These are phyloP conservation scores for Exophiala xenobiotica DNA, from an alignment of 2,329 filamentous ascomycete genomes.

Conservation along the genomic window DNA sequence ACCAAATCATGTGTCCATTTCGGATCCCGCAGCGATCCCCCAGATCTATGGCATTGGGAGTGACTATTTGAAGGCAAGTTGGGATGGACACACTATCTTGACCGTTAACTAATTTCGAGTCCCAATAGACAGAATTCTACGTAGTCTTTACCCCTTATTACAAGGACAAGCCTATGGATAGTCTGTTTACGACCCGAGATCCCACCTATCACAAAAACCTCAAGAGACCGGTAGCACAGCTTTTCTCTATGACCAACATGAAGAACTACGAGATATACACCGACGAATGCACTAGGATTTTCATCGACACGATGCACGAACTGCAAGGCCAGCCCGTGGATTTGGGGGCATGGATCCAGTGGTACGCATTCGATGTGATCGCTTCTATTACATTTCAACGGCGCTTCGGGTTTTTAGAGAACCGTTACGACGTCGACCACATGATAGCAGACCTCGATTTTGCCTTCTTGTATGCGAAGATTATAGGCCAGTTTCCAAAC, in stretches of 20 bases:
- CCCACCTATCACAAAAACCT: conserved; percentile 11
- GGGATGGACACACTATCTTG: too few relatives aligned
- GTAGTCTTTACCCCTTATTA: background rate
- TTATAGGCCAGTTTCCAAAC: conserved; percentile 17
- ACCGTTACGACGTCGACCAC: conserved; percentile 66
- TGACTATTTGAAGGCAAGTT: conserved; percentile 12
- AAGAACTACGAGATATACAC: conserved; percentile 51
- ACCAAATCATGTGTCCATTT: conserved; percentile 18
- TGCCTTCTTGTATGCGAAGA: conserved; percentile 11
- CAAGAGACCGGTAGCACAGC: conserved; percentile 40
- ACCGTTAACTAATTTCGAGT: background rate
- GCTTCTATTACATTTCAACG: conserved; percentile 49
- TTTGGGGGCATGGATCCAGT: conserved; percentile 63
- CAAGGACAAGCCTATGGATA: conserved; percentile 6
- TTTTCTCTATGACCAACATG: conserved; percentile 51
- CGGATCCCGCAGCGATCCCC: conserved; percentile 19
- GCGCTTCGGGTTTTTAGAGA: conserved; percentile 71
- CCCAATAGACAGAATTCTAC: conserved; percentile 7
- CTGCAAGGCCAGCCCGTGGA: conserved; percentile 16
- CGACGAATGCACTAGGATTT: conserved; percentile 33
- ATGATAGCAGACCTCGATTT: conserved; percentile 18
- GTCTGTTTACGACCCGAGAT: conserved; percentile 17
- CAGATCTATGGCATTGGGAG: conserved; percentile 19
- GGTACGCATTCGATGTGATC: conserved; percentile 75
- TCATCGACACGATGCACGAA: conserved; percentile 13